These are phyloP conservation scores for Puccinia coronata DNA, from an alignment of 1,284 basidiomycete genomes.

Conservation along the genomic window DNA sequence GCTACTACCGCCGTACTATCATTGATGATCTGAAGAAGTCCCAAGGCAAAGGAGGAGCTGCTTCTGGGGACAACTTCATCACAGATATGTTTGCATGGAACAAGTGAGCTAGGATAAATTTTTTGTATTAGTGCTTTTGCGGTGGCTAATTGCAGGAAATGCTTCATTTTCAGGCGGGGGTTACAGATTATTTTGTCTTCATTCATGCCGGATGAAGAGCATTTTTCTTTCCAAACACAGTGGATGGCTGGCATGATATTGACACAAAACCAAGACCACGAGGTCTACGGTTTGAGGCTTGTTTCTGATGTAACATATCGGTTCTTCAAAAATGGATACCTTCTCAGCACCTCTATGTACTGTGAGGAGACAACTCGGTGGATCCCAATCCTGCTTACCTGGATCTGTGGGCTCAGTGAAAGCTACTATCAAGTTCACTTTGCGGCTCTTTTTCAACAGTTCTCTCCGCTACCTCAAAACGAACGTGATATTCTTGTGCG, in stretches of 20 bases:
- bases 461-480: no score
- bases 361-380: slow-evolving; percentile 9
- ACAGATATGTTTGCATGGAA: no score
- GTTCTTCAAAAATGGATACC: slow-evolving; percentile 11
- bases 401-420: no score
- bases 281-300: neutral
- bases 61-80: neutral
- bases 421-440: no score
- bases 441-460: neutral
- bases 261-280: neutral
- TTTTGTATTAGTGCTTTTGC: neutral
- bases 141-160: neutral
- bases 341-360: slow-evolving; percentile 18
- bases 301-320: slow-evolving; percentile 9
- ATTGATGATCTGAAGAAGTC: neutral
- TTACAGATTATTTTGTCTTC: neutral
- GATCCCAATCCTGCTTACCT: no score
- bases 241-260: neutral
- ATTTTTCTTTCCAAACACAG: no score
- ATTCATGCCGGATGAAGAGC: neutral
- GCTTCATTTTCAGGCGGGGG: no score
- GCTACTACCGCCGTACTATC: neutral
- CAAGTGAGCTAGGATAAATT: neutral
- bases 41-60: neutral
- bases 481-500: no score